Evolutionary conservation across 805 yeast genomes (phyloP).

Genomic region (Saccharomycopsis fodiens): DNA sequence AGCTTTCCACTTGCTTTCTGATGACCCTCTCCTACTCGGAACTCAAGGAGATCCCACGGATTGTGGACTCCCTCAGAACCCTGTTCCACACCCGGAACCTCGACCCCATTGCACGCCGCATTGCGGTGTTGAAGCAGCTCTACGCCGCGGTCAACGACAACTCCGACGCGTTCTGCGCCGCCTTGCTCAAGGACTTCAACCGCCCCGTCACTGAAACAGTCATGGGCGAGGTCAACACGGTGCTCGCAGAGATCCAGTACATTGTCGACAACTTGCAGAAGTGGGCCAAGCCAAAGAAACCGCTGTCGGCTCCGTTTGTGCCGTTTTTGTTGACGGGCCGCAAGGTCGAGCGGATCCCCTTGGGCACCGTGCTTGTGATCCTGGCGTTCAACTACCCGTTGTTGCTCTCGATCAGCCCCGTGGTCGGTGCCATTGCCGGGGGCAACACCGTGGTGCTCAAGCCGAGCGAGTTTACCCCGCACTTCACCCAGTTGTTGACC

Average conservation of each 20-base stretch:
- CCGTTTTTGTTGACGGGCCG: slow-evolving; percentile 31
- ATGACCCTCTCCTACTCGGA: slow-evolving; percentile 2
- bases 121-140: slow-evolving; percentile 56
- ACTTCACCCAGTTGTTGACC: slow-evolving; percentile 49
- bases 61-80: neutral
- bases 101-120: slow-evolving; percentile 46
- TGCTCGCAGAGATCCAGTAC: slow-evolving; percentile 47
- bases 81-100: slow-evolving; percentile 8
- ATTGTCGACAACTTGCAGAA: slow-evolving; percentile 51
- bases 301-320: slow-evolving; percentile 23
- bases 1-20: neutral
- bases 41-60: slow-evolving; percentile 5
- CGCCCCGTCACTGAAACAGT: slow-evolving; percentile 57
- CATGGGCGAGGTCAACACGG: slow-evolving; percentile 46
- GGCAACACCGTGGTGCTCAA: slow-evolving; percentile 78
- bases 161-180: slow-evolving; percentile 44
- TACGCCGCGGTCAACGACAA: slow-evolving; percentile 58
- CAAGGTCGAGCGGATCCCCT: slow-evolving; percentile 34
- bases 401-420: slow-evolving; percentile 51
- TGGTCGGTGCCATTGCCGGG: slow-evolving; percentile 75
- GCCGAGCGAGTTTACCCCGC: slow-evolving; percentile 67
- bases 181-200: slow-evolving; percentile 60
- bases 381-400: slow-evolving; percentile 81
- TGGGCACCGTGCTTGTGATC: slow-evolving; percentile 67
- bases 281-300: slow-evolving; percentile 50